These are phyloP conservation scores for Suillus lakei DNA, from an alignment of 768 basidiomycete genomes.

Conservation along the genomic window DNA sequence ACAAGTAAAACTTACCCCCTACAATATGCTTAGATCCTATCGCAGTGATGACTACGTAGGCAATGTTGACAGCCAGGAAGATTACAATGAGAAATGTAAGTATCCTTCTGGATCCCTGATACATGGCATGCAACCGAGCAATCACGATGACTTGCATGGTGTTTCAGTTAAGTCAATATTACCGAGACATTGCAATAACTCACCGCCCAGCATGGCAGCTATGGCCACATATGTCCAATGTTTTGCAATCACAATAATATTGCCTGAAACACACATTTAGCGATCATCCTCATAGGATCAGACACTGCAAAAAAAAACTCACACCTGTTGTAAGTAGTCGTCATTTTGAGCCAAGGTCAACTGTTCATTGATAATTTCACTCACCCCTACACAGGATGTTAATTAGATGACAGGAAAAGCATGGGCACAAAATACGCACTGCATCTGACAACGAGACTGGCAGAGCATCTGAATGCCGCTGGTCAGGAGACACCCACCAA, in stretches of 20 bases:
- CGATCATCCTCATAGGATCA: too few relatives aligned
- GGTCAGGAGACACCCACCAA: neutral
- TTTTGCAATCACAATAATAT: neutral
- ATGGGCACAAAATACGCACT: neutral
- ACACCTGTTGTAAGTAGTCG: neutral
- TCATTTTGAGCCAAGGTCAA: neutral
- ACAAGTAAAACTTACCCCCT: neutral
- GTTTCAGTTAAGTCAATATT: neutral
- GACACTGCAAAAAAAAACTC: neutral
- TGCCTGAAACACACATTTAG: conserved; percentile 36
- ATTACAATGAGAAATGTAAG: neutral
- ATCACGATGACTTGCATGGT: neutral
- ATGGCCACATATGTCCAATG: neutral
- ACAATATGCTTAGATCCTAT: neutral
- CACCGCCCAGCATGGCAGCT: neutral
- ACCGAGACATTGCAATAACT: neutral
- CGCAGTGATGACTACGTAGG: neutral
- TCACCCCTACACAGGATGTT: neutral
- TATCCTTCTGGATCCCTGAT: neutral
- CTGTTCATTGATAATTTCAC: neutral
- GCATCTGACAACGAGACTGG: neutral
- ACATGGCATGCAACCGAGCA: neutral
- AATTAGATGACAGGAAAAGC: neutral
- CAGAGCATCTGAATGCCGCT: neutral
- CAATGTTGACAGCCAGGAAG: neutral